Evolutionary conservation across 2,329 filamentous ascomycete species (phyloP).

Genomic region (Penicillium sp.): DNA sequence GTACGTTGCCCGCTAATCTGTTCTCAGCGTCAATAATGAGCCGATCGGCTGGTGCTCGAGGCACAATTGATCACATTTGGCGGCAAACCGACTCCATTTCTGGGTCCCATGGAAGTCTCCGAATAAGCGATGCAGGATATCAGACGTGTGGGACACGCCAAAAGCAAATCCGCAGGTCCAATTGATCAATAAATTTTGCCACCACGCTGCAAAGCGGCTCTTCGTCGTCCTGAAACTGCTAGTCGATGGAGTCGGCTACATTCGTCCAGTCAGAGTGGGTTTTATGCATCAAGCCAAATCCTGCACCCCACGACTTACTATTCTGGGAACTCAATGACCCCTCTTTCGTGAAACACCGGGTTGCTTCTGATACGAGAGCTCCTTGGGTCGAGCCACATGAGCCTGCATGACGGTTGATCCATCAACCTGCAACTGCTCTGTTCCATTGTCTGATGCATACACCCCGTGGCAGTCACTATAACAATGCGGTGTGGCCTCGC

Average conservation of each 20-base stretch:
- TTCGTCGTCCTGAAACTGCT: constrained; percentile 15
- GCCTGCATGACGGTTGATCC: constrained; percentile 1
- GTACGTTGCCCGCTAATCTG: not conserved
- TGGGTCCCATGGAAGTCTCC: not conserved
- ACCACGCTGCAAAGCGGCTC: constrained; percentile 13
- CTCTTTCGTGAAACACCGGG: constrained; percentile 10
- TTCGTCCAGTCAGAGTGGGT: constrained; percentile 11
- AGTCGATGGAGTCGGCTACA: constrained; percentile 11
- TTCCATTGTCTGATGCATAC: not conserved
- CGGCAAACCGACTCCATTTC: not conserved
- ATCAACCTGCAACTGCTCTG: not conserved
- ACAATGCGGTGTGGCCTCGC: constrained; percentile 6
- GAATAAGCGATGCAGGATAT: not conserved
- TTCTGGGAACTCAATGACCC: constrained; percentile 8
- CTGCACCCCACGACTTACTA: constrained; percentile 20
- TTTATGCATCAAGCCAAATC: not conserved
- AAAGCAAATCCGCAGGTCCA: not conserved
- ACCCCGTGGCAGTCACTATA: not conserved
- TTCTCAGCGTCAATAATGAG: not conserved
- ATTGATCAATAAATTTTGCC: constrained; percentile 9
- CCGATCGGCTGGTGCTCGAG: not conserved
- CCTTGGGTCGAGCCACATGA: constrained; percentile 2
- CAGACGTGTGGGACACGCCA: not conserved
- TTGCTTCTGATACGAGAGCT: not conserved
- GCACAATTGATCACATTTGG: not conserved